Percentiles rank a stretch among this genome's conserved stretches.
These are phyloP conservation scores for Hyphodiscus hymeniophilus DNA, from an alignment of 495 filamentous ascomycete species.

Conservation along the genomic window DNA sequence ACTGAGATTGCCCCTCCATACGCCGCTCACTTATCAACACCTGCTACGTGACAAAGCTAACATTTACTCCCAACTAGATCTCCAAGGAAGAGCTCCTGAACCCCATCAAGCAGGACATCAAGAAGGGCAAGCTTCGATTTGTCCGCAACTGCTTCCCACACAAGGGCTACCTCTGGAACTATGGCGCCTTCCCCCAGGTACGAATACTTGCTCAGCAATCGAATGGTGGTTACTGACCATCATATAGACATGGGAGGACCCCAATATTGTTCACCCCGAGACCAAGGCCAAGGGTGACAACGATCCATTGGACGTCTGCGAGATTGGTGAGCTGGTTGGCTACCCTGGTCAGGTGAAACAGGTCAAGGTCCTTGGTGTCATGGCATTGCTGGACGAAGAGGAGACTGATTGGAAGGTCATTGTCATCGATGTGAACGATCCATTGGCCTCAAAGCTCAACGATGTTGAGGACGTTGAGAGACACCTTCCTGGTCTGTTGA, in stretches of 20 bases:
- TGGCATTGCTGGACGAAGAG: conserved; percentile 98
- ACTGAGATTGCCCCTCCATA: not conserved
- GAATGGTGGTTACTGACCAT: conserved; percentile 14
- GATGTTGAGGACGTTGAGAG: conserved; percentile 99
- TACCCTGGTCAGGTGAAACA: conserved; percentile 96
- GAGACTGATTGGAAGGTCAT: conserved; percentile 99
- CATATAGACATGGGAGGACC: conserved; percentile 94
- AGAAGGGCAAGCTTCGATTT: conserved; percentile 90
- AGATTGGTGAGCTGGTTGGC: conserved; percentile 96
- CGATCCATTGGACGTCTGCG: conserved; percentile 98
- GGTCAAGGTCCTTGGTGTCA: conserved; percentile 98
- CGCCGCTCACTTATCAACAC: conserved; percentile 2
- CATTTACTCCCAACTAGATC: conserved; percentile 10
- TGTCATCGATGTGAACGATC: conserved; percentile 97
- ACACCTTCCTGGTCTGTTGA: conserved; percentile 91
- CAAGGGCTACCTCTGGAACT: conserved; percentile 99
- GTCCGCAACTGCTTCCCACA: conserved; percentile 99
- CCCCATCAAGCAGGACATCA: conserved; percentile 78
- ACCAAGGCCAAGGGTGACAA: conserved; percentile 99
- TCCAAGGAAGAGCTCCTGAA: conserved; percentile 19
- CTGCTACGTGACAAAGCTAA: not conserved
- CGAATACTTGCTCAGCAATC: conserved; percentile 15
- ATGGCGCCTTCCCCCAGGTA: conserved; percentile 97
- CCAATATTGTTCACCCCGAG: conserved; percentile 89
- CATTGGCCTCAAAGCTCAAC: conserved; percentile 90